Evolutionary conservation across 176 grass and related monocot genomes (phyloP).

Genomic region (Ensete ventricosum): DNA sequence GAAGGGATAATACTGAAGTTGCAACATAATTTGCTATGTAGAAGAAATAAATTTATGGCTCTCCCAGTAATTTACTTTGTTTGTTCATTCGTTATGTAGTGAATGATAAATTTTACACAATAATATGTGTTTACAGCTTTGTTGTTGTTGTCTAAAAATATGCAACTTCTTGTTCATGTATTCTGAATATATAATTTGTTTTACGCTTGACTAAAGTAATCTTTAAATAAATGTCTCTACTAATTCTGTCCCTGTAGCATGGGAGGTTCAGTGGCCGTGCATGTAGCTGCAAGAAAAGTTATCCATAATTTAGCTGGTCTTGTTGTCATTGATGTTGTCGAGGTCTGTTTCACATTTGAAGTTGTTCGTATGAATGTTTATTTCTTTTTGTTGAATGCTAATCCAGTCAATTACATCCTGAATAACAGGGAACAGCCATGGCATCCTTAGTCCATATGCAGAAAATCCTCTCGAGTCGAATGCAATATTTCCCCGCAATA

Average conservation of each 20-base stretch:
- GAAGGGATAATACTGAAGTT: too few species aligned
- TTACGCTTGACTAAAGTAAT: background rate
- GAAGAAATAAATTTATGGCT: too few species aligned
- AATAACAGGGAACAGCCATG: slow-evolving; percentile 80
- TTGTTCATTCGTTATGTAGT: too few species aligned
- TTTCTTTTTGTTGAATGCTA: slow-evolving; percentile 14
- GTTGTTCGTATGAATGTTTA: background rate
- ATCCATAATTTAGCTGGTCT: slow-evolving; percentile 69
- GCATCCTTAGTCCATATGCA: slow-evolving; percentile 96
- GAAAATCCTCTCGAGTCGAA: slow-evolving; percentile 73
- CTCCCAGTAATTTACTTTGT: too few species aligned
- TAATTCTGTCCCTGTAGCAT: slow-evolving; percentile 35
- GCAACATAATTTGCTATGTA: too few species aligned
- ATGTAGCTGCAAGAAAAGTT: slow-evolving; percentile 74
- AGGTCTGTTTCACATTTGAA: slow-evolving; percentile 45
- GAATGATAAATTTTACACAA: too few species aligned
- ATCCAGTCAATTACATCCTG: slow-evolving; percentile 10
- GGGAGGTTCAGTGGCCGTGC: slow-evolving; percentile 90
- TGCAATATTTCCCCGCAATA: slow-evolving; percentile 62
- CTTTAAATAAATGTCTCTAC: background rate
- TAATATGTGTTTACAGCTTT: too few species aligned
- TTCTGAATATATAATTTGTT: background rate
- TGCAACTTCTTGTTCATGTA: too few species aligned
- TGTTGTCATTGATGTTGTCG: slow-evolving; percentile 92
- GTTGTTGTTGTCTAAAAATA: background rate